Percentiles rank a stretch among this genome's conserved stretches.
phyloP scores from a whole-genome alignment of 805 yeast species.

The Jamesozyma rosinii region DNA sequence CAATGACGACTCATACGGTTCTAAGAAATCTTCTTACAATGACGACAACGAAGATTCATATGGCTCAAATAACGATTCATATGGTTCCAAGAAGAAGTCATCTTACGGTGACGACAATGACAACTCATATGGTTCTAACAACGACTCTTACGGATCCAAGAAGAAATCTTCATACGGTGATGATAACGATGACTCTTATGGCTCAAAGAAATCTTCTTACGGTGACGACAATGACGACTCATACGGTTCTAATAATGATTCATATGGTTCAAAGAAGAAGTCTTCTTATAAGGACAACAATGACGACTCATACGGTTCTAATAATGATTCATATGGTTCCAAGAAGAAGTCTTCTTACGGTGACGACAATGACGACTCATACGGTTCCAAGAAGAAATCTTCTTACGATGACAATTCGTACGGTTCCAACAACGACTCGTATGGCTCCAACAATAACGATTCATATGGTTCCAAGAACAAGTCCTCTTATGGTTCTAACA shows the following conservation, averaged over 20 bases:
- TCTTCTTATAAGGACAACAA: conserved; percentile 23
- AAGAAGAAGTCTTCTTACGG: conserved; percentile 20
- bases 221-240: conserved; percentile 14
- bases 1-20: conserved; percentile 19
- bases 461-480: conserved; percentile 15
- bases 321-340: conserved; percentile 17
- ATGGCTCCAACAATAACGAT: conserved; percentile 15
- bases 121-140: conserved; percentile 15
- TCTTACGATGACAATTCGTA: conserved; percentile 12
- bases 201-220: conserved; percentile 12
- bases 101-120: conserved; percentile 17
- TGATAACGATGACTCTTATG: conserved; percentile 21
- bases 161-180: conserved; percentile 14
- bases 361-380: conserved; percentile 11
- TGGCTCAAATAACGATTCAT: conserved; percentile 15
- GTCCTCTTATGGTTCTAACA: background rate
- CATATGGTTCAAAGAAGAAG: conserved; percentile 27
- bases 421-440: conserved; percentile 16
- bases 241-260: conserved; percentile 18
- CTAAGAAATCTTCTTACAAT: conserved; percentile 14
- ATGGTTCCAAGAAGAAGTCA: conserved; percentile 18
- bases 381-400: conserved; percentile 18
- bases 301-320: conserved; percentile 13
- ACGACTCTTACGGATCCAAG: conserved; percentile 17
- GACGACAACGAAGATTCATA: conserved; percentile 21